phyloP scores from a whole-genome alignment of 2,329 filamentous ascomycete genomes.

The Pseudonectria buxi region DNA sequence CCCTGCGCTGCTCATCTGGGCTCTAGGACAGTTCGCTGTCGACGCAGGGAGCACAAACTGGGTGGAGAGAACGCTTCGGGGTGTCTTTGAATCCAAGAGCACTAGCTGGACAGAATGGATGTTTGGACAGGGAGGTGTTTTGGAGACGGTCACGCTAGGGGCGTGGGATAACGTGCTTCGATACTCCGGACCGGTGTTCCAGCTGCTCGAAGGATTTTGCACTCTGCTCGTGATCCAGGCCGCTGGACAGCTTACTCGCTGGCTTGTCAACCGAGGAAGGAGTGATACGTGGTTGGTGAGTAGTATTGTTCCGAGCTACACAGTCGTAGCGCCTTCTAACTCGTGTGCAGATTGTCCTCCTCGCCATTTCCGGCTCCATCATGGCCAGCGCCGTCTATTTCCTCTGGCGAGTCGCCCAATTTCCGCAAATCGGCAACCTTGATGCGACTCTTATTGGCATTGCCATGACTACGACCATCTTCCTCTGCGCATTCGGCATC shows the following conservation, averaged over 20 bases:
- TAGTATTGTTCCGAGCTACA: constrained; percentile 11
- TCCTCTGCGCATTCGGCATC: constrained; percentile 90
- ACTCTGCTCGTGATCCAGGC: constrained; percentile 93
- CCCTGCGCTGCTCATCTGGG: constrained; percentile 85
- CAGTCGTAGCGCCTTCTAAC: constrained; percentile 25
- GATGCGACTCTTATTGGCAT: constrained; percentile 91
- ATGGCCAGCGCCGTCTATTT: constrained; percentile 95
- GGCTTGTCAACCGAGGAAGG: constrained; percentile 86
- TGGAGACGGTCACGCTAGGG: constrained; percentile 75
- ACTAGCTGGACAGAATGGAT: constrained; percentile 75
- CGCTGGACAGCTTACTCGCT: constrained; percentile 86
- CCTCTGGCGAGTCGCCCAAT: constrained; percentile 88
- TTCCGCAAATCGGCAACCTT: constrained; percentile 86
- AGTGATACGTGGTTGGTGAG: constrained; percentile 95
- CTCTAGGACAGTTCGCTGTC: constrained; percentile 88
- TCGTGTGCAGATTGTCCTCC: constrained; percentile 68
- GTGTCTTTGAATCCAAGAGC: constrained; percentile 54
- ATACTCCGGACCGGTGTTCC: constrained; percentile 91
- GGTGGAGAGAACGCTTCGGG: constrained; percentile 72
- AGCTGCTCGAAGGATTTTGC: constrained; percentile 93
- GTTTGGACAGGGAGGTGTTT: constrained; percentile 75
- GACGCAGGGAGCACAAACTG: constrained; percentile 72
- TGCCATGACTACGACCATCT: constrained; percentile 85
- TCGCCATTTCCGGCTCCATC: constrained; percentile 81
- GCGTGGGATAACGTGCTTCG: constrained; percentile 82